Evolutionary conservation across 1,284 basidiomycete species (phyloP).

Genomic region (Ustilago lituana): DNA sequence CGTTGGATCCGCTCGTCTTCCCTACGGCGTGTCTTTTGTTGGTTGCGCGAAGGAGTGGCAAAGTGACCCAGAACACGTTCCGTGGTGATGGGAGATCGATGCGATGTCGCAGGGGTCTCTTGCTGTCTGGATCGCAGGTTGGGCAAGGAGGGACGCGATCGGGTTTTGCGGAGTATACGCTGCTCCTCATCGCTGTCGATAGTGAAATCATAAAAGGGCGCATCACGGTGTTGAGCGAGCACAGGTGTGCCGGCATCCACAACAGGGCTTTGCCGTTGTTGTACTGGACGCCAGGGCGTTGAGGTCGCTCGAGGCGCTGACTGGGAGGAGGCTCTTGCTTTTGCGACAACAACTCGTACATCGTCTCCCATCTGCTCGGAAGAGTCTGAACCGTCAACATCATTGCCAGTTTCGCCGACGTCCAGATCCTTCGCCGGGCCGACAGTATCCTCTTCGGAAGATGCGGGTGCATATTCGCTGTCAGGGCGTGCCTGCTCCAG

Average conservation of each 20-base stretch:
- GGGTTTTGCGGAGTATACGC: slow-evolving; percentile 18
- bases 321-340: no score
- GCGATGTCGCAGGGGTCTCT: neutral
- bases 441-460: neutral
- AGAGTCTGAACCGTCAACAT: no score
- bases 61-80: slow-evolving; percentile 13
- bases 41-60: slow-evolving; percentile 19
- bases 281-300: neutral
- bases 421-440: no score
- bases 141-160: slow-evolving; percentile 29
- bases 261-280: neutral
- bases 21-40: neutral
- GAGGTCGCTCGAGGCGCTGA: neutral
- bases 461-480: neutral
- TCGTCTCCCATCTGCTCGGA: no score
- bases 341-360: no score
- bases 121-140: slow-evolving; percentile 4
- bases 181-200: slow-evolving; percentile 48
- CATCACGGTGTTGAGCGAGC: slow-evolving; percentile 30
- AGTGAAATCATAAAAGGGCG: slow-evolving; percentile 43
- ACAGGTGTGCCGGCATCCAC: slow-evolving; percentile 34
- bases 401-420: no score
- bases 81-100: slow-evolving; percentile 1
- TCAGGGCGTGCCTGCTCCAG: neutral
- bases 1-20: slow-evolving; percentile 10